Conservation (phyloP, 768 basidiomycete genomes). For the Boletus pseudo-olivaceus region DNA sequence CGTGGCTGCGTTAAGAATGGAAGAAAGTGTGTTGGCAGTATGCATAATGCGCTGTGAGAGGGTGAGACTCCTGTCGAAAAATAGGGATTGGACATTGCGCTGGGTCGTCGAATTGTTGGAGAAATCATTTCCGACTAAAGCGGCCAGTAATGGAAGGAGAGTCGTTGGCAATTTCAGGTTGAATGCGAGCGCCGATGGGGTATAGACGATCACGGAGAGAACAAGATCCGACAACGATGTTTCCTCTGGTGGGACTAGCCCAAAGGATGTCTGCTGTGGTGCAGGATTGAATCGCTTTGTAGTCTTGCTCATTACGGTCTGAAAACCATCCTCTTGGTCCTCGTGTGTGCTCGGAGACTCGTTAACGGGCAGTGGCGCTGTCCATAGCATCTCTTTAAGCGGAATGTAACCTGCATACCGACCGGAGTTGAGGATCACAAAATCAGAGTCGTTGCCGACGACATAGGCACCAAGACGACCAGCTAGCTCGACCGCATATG, state of each 20-base stretch:
- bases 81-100: conserved; percentile 53
- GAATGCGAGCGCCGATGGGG: conserved; percentile 55
- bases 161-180: conserved; percentile 66
- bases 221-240: conserved; percentile 35
- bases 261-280: conserved; percentile 19
- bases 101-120: conserved; percentile 49
- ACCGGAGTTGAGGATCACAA: conserved; percentile 70
- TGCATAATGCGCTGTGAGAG: conserved; percentile 63
- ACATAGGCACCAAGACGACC: conserved; percentile 72
- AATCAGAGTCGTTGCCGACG: conserved; percentile 79
- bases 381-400: conserved; percentile 74
- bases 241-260: conserved; percentile 54
- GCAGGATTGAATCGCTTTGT: conserved; percentile 42
- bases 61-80: conserved; percentile 62
- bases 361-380: conserved; percentile 23
- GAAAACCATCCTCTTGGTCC: conserved; percentile 54
- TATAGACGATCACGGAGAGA: conserved; percentile 57
- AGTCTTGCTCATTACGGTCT: conserved; percentile 51
- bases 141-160: conserved; percentile 73
- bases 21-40: conserved; percentile 54
- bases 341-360: conserved; percentile 19
- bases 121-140: conserved; percentile 80
- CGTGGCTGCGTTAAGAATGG: conserved; percentile 49
- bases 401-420: conserved; percentile 79
- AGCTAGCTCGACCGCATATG: conserved; percentile 81